These are phyloP conservation scores for Vitis rupestris DNA, from an alignment of 164 flowering plant genomes.

Conservation along the genomic window DNA sequence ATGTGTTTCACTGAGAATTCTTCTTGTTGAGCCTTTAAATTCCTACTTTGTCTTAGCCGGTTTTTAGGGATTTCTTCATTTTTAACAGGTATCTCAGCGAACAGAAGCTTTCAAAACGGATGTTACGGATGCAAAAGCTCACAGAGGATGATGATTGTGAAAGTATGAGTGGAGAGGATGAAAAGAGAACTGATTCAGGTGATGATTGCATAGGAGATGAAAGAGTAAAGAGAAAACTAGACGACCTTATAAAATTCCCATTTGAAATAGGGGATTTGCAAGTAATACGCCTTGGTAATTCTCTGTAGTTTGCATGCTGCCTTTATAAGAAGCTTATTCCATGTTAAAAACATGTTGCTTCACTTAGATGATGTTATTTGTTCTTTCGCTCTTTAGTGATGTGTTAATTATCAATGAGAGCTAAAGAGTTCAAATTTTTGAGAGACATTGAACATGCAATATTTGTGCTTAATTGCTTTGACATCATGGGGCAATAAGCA, in stretches of 20 bases:
- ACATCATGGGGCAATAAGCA: background rate
- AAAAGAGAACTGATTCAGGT: constrained; percentile 36
- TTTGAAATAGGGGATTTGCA: constrained; percentile 55
- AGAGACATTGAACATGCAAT: background rate
- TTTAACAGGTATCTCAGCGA: constrained; percentile 67
- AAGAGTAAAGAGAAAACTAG: constrained; percentile 13
- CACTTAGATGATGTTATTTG: background rate
- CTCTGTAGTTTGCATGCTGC: background rate
- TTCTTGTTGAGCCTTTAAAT: background rate
- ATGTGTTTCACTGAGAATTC: background rate
- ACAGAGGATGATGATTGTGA: constrained; percentile 29
- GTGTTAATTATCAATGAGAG: background rate
- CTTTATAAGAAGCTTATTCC: background rate
- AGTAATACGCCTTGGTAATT: constrained; percentile 63
- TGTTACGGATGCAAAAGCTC: constrained; percentile 52
- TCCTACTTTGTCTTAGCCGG: background rate
- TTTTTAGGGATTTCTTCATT: constrained; percentile 1
- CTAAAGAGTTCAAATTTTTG: background rate
- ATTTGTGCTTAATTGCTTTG: background rate
- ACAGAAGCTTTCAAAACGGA: constrained; percentile 68
- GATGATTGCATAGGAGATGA: constrained; percentile 34
- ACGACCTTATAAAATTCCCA: constrained; percentile 30
- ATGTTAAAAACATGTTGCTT: background rate
- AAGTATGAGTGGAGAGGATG: constrained; percentile 45
- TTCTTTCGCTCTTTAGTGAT: too few relatives aligned